Evolutionary conservation across 768 basidiomycete species (phyloP).

Genomic region (Mycena olivaceomarginata): DNA sequence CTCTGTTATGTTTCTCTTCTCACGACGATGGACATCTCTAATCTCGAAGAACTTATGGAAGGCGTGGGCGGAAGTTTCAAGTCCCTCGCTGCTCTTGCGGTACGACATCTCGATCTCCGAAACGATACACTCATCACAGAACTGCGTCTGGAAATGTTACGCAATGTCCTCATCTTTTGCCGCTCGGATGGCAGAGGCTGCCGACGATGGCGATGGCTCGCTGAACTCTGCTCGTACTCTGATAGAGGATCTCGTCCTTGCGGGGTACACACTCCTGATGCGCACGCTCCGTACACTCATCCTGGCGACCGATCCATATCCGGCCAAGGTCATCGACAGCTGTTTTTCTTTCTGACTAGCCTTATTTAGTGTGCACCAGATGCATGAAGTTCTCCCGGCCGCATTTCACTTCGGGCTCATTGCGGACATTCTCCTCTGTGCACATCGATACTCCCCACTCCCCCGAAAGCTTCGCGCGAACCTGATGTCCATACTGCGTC

Average conservation of each 20-base stretch:
- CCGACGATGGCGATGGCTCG: background rate
- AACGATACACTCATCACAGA: background rate
- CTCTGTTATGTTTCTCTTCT: background rate
- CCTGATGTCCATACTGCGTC: background rate
- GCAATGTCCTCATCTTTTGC: background rate
- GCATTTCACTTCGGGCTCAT: background rate
- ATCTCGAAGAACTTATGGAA: background rate
- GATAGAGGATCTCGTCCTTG: background rate
- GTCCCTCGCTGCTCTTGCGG: background rate
- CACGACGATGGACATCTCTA: background rate
- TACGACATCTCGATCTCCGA: background rate
- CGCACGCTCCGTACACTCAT: background rate
- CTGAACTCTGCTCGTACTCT: background rate
- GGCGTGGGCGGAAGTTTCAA: slow-evolving; percentile 1
- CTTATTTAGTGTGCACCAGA: background rate
- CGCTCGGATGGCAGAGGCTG: background rate
- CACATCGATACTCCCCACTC: background rate
- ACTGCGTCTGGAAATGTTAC: background rate
- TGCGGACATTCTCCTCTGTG: background rate
- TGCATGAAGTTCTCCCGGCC: background rate
- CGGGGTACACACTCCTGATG: background rate
- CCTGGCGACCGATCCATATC: background rate
- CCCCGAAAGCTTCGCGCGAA: background rate
- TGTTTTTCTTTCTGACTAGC: background rate
- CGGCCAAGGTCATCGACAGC: background rate